Evolutionary conservation across 768 basidiomycete species (phyloP).

Genomic region (Podaxis sp.): DNA sequence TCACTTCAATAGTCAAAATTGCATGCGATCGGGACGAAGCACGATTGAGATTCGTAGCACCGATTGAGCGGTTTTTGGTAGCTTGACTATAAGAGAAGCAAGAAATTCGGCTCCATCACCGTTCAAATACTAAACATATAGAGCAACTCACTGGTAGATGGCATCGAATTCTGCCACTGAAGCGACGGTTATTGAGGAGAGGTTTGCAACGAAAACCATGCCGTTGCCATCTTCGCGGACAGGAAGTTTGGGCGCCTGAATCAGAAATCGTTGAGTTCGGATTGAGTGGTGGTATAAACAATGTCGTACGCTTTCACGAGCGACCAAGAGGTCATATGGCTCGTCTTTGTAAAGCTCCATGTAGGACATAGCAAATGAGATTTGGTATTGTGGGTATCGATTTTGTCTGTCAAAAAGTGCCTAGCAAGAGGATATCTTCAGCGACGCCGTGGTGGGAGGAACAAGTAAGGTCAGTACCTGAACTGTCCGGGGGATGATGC

Average conservation of each 20-base stretch:
- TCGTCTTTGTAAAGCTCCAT: conserved; percentile 94
- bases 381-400: conserved; percentile 32
- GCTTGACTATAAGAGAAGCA: conserved; percentile 44
- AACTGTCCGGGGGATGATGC: conserved; percentile 83
- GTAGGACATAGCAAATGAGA: conserved; percentile 60
- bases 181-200: conserved; percentile 36
- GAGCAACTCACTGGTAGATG: conserved; percentile 37
- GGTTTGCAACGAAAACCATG: conserved; percentile 52
- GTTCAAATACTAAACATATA: background rate
- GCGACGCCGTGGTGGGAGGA: background rate
- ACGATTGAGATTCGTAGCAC: conserved; percentile 80
- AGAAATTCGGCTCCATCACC: background rate
- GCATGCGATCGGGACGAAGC: conserved; percentile 89
- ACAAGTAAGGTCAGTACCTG: conserved; percentile 36
- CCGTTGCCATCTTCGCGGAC: conserved; percentile 51
- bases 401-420: conserved; percentile 53
- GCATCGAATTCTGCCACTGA: conserved; percentile 40
- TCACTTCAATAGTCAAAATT: conserved; percentile 70
- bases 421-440: conserved; percentile 23
- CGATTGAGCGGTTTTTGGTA: conserved; percentile 75
- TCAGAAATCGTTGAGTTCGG: conserved; percentile 4
- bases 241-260: conserved; percentile 46
- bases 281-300: background rate
- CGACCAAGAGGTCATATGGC: conserved; percentile 79
- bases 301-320: conserved; percentile 55